A percentile compares a stretch with the other conserved stretches of the same genome.
These are phyloP conservation scores for Paecilomyces sp. DNA, from an alignment of 2,329 filamentous ascomycete genomes.

Conservation along the genomic window DNA sequence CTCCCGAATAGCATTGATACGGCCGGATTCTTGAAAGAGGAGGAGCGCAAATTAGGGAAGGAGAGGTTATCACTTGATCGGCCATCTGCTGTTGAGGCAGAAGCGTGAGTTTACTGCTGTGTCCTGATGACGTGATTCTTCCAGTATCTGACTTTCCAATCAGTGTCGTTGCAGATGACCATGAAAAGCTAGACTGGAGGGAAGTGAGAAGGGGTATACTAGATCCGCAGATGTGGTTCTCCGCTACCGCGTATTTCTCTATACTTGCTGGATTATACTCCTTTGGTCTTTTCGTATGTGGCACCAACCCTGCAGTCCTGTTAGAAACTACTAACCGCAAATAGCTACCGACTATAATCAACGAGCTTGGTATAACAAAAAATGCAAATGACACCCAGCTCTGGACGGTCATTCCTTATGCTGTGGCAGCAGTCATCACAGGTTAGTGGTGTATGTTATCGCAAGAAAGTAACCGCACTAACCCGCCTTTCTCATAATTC, in stretches of 20 bases:
- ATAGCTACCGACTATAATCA: conserved; percentile 58
- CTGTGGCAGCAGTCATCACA: conserved; percentile 51
- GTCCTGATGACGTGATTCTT: neutral
- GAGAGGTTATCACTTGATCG: conserved; percentile 37
- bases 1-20: conserved; percentile 52
- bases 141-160: neutral
- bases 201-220: conserved; percentile 57
- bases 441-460: conserved; percentile 22
- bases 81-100: conserved; percentile 12
- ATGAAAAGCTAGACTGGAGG: conserved; percentile 52
- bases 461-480: neutral
- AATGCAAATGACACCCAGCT: conserved; percentile 53
- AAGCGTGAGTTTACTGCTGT: neutral
- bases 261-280: conserved; percentile 54
- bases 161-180: conserved; percentile 14
- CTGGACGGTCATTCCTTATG: conserved; percentile 59
- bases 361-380: conserved; percentile 47
- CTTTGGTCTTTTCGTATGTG: conserved; percentile 55
- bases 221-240: conserved; percentile 57
- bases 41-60: conserved; percentile 47
- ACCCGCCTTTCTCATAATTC: neutral
- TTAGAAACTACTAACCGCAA: neutral
- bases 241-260: conserved; percentile 54
- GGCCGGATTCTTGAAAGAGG: conserved; percentile 46
- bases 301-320: neutral